These are phyloP conservation scores for Penicillium chermesinum DNA, from an alignment of 495 filamentous ascomycete species.

Conservation along the genomic window DNA sequence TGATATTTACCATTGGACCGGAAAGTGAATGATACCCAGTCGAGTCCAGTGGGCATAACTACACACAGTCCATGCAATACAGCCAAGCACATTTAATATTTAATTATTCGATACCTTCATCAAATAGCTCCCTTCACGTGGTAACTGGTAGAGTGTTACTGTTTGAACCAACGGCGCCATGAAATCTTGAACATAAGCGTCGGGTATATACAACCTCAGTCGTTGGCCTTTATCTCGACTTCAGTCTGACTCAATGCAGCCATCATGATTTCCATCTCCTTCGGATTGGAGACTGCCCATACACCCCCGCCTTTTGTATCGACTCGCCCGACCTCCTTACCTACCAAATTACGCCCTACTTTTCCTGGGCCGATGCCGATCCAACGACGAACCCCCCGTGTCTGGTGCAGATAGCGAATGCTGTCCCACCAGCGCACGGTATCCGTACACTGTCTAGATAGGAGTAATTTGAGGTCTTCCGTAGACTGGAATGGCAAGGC, in stretches of 20 bases:
- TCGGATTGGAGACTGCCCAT: slow-evolving; percentile 83
- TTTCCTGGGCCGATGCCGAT: slow-evolving; percentile 93
- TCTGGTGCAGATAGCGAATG: slow-evolving; percentile 83
- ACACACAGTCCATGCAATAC: too few relatives aligned
- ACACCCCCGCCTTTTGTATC: slow-evolving; percentile 81
- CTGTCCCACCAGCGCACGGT: slow-evolving; percentile 94
- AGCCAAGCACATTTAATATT: too few relatives aligned
- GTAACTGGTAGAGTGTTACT: too few relatives aligned
- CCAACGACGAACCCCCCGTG: slow-evolving; percentile 78
- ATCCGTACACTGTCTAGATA: slow-evolving; percentile 75
- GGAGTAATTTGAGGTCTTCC: slow-evolving; percentile 66
- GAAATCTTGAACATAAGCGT: too few relatives aligned
- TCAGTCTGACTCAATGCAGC: slow-evolving; percentile 71
- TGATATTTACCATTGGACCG: too few relatives aligned
- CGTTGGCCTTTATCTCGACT: slow-evolving; percentile 31
- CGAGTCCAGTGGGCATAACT: too few relatives aligned
- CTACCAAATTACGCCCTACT: slow-evolving; percentile 88
- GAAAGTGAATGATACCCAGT: too few relatives aligned
- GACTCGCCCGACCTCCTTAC: slow-evolving; percentile 88
- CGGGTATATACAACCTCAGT: too few relatives aligned
- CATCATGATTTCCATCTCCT: slow-evolving; percentile 73
- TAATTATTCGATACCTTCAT: too few relatives aligned
- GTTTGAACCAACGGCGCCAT: too few relatives aligned
- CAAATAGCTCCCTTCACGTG: too few relatives aligned
- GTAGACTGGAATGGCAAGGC: slow-evolving; percentile 69